These are phyloP conservation scores for Phlegmacium glaucopus DNA, from an alignment of 768 basidiomycete genomes.

Conservation along the genomic window DNA sequence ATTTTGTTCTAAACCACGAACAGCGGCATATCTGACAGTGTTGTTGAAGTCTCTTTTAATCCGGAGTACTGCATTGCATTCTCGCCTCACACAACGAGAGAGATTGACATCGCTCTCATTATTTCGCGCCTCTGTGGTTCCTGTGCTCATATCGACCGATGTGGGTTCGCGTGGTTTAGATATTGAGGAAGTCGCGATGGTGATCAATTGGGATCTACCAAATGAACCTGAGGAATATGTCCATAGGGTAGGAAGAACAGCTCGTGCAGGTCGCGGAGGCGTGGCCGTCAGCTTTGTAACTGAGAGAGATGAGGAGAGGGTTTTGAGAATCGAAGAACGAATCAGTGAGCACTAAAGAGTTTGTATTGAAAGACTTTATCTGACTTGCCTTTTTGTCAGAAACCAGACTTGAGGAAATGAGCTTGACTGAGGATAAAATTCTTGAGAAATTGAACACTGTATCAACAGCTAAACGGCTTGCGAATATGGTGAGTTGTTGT, in stretches of 20 bases:
- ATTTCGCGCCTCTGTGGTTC: conserved; percentile 84
- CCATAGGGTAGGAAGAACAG: conserved; percentile 92
- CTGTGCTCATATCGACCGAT: conserved; percentile 91
- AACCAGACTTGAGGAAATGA: conserved; percentile 72
- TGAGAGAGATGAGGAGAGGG: conserved; percentile 84
- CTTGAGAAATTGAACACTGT: conserved; percentile 84
- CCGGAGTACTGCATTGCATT: conserved; percentile 87
- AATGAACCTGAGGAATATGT: conserved; percentile 90
- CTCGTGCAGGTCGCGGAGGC: conserved; percentile 86
- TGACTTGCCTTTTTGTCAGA: conserved; percentile 38
- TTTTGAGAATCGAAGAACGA: conserved; percentile 79
- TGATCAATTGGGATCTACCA: conserved; percentile 97
- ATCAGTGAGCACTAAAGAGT: conserved; percentile 57
- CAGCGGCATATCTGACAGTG: conserved; percentile 84
- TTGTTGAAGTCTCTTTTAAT: conserved; percentile 78
- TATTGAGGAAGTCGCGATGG: conserved; percentile 94
- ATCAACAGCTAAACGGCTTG: conserved; percentile 89
- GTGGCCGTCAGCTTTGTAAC: conserved; percentile 93
- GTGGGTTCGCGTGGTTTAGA: conserved; percentile 95
- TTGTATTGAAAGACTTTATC: neutral
- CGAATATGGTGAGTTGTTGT: conserved; percentile 78
- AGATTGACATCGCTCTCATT: conserved; percentile 79
- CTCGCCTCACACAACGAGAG: conserved; percentile 89
- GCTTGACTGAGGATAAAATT: conserved; percentile 74
- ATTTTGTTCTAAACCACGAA: conserved; percentile 82